Percentiles rank a stretch among this genome's conserved stretches.
Evolutionary conservation across 352 stramenopile genomes (phyloP).

Genomic region (Stephanocyclus meneghinianus): DNA sequence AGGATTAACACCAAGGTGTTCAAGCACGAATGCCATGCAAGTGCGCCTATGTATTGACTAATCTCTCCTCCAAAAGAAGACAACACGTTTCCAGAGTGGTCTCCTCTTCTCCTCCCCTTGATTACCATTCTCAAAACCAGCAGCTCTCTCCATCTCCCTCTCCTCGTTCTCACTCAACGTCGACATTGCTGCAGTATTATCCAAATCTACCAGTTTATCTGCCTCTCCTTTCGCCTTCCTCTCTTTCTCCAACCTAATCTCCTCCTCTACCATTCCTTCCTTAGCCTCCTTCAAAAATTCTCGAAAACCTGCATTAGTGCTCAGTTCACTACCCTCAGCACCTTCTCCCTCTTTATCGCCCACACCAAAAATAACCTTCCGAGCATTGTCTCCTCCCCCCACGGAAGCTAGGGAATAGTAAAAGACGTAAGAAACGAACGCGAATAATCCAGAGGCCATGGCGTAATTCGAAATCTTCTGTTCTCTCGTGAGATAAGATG

Average conservation of each 20-base stretch:
- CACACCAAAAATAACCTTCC: constrained; percentile 23
- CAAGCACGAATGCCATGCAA: neutral
- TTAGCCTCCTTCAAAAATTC: constrained; percentile 54
- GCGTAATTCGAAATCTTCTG: constrained; percentile 48
- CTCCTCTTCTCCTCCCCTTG: constrained; percentile 3
- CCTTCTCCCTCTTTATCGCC: neutral
- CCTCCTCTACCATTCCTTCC: constrained; percentile 26
- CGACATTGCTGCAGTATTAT: constrained; percentile 27
- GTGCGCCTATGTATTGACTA: neutral
- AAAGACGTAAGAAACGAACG: constrained; percentile 51
- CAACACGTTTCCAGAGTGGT: constrained; percentile 34
- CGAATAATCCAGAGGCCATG: constrained; percentile 42
- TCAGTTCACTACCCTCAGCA: neutral
- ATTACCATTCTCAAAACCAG: constrained; percentile 35
- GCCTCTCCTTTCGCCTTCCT: constrained; percentile 30
- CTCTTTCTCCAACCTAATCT: constrained; percentile 19
- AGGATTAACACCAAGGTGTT: too few relatives aligned
- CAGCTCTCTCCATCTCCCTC: constrained; percentile 33
- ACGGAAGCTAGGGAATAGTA: constrained; percentile 50
- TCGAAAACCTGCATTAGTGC: constrained; percentile 36
- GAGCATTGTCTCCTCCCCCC: constrained; percentile 36
- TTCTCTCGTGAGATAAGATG: constrained; percentile 27
- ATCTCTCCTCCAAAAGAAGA: constrained; percentile 55
- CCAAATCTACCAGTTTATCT: constrained; percentile 42
- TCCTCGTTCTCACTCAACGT: constrained; percentile 39